Percentiles rank a stretch among this genome's conserved stretches.
Conservation (phyloP, 129 eudicot species). For the Pittosporum tobira region DNA sequence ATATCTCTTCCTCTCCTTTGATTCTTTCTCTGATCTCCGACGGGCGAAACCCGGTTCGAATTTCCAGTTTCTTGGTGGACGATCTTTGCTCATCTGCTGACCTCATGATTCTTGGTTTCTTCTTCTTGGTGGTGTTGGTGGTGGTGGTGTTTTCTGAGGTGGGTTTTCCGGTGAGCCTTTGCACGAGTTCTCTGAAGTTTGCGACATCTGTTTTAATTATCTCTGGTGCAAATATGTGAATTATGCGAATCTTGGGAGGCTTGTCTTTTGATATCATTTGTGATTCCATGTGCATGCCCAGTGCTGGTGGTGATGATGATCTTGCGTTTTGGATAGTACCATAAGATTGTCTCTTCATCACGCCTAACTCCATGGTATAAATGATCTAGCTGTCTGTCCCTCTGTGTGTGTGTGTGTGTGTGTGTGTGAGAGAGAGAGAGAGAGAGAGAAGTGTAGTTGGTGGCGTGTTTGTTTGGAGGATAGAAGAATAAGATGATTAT, state of each 20-base stretch:
- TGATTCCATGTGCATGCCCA: conserved; percentile 56
- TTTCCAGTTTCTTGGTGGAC: conserved; percentile 18
- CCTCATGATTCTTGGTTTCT: conserved; percentile 11
- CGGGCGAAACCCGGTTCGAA: conserved; percentile 27
- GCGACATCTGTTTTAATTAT: conserved; percentile 83
- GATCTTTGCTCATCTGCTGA: conserved; percentile 1
- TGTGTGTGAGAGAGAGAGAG: conserved; percentile 38
- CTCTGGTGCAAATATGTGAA: conserved; percentile 91
- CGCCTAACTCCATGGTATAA: conserved; percentile 43
- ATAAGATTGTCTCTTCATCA: conserved; percentile 45
- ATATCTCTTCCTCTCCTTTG: conserved; percentile 79
- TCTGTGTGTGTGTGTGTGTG: not conserved
- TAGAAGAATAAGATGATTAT: conserved; percentile 3
- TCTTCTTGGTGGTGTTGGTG: conserved; percentile 15
- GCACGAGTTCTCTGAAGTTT: conserved; percentile 80
- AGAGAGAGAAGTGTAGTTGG: conserved; percentile 19
- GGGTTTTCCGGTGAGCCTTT: conserved; percentile 85
- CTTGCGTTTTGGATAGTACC: conserved; percentile 17
- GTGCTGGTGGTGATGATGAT: conserved; percentile 16
- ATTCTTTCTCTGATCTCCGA: conserved; percentile 45
- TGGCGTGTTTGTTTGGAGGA: conserved; percentile 18
- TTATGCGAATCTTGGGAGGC: conserved; percentile 89
- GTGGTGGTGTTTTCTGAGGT: conserved; percentile 15
- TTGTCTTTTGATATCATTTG: conserved; percentile 56
- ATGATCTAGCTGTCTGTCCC: conserved; percentile 14